Evolutionary conservation across 2,329 filamentous ascomycete genomes (phyloP).

Genomic region (Aureobasidium sp.): DNA sequence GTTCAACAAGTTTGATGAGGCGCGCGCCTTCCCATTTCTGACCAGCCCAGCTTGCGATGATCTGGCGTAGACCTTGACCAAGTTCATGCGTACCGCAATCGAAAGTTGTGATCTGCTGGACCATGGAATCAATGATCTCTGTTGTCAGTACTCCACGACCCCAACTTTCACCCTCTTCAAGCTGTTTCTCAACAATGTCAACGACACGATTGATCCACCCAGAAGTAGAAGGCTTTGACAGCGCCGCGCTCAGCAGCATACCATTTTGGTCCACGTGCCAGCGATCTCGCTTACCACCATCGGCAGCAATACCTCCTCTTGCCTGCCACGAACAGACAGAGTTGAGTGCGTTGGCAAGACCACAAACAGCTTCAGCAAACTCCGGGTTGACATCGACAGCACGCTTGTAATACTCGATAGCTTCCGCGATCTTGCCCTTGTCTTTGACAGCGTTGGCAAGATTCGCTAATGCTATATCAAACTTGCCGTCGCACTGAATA

Average conservation of each 20-base stretch:
- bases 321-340: constrained; percentile 94
- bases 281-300: constrained; percentile 67
- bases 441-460: constrained; percentile 97
- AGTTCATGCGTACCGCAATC: constrained; percentile 27
- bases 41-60: constrained; percentile 54
- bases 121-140: constrained; percentile 34
- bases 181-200: constrained; percentile 81
- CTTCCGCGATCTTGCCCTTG: constrained; percentile 83
- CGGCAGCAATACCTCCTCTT: constrained; percentile 75
- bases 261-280: constrained; percentile 89
- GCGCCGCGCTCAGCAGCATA: constrained; percentile 68
- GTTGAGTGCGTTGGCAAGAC: constrained; percentile 87
- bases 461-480: constrained; percentile 95
- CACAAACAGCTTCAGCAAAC: constrained; percentile 95
- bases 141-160: constrained; percentile 60
- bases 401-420: constrained; percentile 83
- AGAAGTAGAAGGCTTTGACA: constrained; percentile 52
- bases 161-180: constrained; percentile 81
- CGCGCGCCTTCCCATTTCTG: constrained; percentile 84
- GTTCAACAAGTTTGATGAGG: constrained; percentile 74
- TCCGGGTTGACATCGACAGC: constrained; percentile 89
- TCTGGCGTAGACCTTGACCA: constrained; percentile 31
- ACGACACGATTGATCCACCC: constrained; percentile 89
- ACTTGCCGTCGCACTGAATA: constrained; percentile 83
- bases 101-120: constrained; percentile 40